Evolutionary conservation across 768 basidiomycete genomes (phyloP).

Genomic region (Tricholoma saponaceum): DNA sequence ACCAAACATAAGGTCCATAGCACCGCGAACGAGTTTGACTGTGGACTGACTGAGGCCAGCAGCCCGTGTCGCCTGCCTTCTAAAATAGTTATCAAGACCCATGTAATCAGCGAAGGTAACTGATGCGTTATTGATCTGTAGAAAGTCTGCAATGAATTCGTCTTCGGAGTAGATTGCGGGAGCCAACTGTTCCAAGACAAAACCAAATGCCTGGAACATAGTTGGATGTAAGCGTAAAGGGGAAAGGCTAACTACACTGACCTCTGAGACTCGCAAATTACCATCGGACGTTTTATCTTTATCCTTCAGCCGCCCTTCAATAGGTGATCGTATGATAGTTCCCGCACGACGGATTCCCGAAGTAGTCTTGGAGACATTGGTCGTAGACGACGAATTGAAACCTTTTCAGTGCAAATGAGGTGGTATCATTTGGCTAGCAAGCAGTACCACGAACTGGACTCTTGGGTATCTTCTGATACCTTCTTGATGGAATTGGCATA

Average conservation of each 20-base stretch:
- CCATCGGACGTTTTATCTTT: conserved; percentile 56
- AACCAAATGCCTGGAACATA: conserved; percentile 59
- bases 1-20: conserved; percentile 94
- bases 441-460: conserved; percentile 49
- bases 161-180: conserved; percentile 79
- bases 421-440: background rate
- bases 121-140: conserved; percentile 85
- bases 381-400: conserved; percentile 38
- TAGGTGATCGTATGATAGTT: conserved; percentile 77
- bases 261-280: conserved; percentile 69
- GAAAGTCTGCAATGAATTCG: conserved; percentile 85
- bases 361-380: conserved; percentile 44
- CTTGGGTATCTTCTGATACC: conserved; percentile 65
- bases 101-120: conserved; percentile 96
- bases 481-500: conserved; percentile 63
- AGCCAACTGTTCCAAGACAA: conserved; percentile 72
- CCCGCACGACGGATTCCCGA: conserved; percentile 76
- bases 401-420: conserved; percentile 26
- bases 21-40: conserved; percentile 75
- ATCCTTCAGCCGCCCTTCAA: conserved; percentile 58
- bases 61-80: conserved; percentile 80
- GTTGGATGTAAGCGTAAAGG: background rate
- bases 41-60: conserved; percentile 66
- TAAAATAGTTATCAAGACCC: conserved; percentile 90
- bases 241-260: conserved; percentile 21